phyloP scores from a whole-genome alignment of 176 grass and related monocot species.

The Eleusine coracana region DNA sequence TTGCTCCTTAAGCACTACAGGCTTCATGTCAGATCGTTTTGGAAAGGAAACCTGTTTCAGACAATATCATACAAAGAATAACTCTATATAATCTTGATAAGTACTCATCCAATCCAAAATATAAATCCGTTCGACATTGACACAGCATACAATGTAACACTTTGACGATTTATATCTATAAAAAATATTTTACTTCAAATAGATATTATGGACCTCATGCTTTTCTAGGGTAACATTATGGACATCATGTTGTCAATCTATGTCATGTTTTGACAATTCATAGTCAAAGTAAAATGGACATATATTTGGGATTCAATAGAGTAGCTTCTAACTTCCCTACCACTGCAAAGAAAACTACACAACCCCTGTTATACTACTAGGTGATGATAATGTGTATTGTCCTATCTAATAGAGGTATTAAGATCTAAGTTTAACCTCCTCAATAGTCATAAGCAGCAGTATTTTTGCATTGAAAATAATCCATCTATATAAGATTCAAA shows the following conservation, averaged over 20 bases:
- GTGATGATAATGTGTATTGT: background rate
- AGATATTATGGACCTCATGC: background rate
- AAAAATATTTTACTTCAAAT: background rate
- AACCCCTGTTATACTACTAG: background rate
- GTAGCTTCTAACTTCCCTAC: background rate
- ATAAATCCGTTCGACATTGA: background rate
- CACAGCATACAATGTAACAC: background rate
- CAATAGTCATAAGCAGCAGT: background rate
- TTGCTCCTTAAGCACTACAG: constrained; percentile 72
- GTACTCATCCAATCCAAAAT: background rate
- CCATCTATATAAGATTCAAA: background rate
- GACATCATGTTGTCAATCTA: background rate
- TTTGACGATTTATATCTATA: background rate
- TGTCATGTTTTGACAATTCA: background rate
- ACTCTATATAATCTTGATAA: background rate
- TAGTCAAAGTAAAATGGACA: background rate
- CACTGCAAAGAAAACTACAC: constrained; percentile 20
- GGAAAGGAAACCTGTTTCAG: constrained; percentile 64
- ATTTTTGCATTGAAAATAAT: background rate
- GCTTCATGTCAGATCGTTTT: constrained; percentile 81
- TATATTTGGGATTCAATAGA: background rate
- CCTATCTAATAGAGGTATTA: background rate
- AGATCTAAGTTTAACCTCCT: background rate
- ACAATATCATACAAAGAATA: constrained; percentile 4
- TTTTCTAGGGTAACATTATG: background rate